Base-by-base conservation (phyloP, 169 alveolate genomes). In the Cryptosporidium meleagridis region DNA sequence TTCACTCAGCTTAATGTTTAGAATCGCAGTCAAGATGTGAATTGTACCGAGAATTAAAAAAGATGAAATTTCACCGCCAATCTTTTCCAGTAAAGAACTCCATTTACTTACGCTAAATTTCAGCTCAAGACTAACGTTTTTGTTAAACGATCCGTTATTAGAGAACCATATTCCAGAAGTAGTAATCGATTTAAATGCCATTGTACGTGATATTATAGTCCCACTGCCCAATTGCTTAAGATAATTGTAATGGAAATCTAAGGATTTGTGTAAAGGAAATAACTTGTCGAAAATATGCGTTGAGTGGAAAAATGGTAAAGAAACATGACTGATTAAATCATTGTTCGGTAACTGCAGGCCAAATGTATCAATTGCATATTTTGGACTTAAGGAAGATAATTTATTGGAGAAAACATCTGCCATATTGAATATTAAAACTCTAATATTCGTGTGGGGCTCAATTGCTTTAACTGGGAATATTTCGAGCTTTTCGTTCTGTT, bases 91-190 rank as follows among this genome's bases (percentile, higher is more conserved):
- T n/a, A 65, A 37, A 16, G 85, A 53, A 48, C 69, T 55, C 85
- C 85, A 71, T 2, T 23, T 6, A 29, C 69, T 48, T 18, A 71
- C 3, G 9, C 59, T 1, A 14, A 71, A 51, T 35, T 55, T 71
- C 4, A 71, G 69, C 21, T 51, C 21, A 7, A 71, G 69, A 7
- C 51, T 55, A 14, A 71, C 51, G 69, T 48, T 71, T 26, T 29
- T 31, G 4, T 41, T 68, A 18, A 44, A 52, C 3, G 26, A 16
- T 7, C 7, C 31, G 41, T 33, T 71, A 35, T 71, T 71, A 1
- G 85, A 71, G 65, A 51, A 71, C 85, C 65, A 71, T 7, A 71
- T 52, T 29, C 26, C 23, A 16, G 61, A 6, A 0, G 85, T 71
- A 37, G 67, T 31, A 16, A 51, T 10, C 5, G 85, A 71, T 26